These are phyloP conservation scores for Cenchrus americanus DNA, from an alignment of 176 grass and related monocot species.

Conservation along the genomic window DNA sequence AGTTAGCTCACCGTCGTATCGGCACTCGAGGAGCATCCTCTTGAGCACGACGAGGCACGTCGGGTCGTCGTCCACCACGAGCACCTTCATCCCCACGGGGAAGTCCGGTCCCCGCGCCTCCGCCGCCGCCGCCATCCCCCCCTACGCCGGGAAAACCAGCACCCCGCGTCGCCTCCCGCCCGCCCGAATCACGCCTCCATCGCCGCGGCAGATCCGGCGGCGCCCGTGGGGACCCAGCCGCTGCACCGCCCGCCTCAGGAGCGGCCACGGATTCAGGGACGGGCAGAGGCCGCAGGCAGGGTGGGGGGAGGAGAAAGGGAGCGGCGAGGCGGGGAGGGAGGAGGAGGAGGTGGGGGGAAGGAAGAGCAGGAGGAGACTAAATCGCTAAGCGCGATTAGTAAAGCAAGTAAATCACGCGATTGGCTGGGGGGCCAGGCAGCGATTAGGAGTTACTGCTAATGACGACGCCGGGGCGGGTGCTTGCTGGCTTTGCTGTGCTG, in stretches of 20 bases:
- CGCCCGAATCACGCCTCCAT: conserved; percentile 42
- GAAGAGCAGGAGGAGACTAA: conserved; percentile 38
- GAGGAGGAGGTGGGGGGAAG: neutral
- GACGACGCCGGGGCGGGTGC: conserved; percentile 17
- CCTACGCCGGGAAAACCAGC: neutral
- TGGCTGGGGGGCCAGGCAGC: neutral
- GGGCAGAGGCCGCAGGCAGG: neutral
- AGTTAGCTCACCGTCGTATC: conserved; percentile 71
- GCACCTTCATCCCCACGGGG: conserved; percentile 88
- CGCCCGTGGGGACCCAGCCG: neutral
- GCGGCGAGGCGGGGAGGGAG: neutral
- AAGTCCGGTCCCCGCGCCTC: conserved; percentile 61
- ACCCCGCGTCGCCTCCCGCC: neutral
- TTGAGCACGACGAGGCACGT: conserved; percentile 79
- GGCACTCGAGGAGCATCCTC: conserved; percentile 76
- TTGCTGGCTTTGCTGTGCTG: neutral
- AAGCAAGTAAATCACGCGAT: conserved; percentile 57
- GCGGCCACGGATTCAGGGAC: conserved; percentile 26
- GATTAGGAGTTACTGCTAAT: conserved; percentile 48
- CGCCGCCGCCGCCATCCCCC: conserved; percentile 47
- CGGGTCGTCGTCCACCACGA: conserved; percentile 91
- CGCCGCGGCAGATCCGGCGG: conserved; percentile 48
- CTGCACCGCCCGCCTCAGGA: conserved; percentile 1
- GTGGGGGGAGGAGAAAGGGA: conserved; percentile 17
- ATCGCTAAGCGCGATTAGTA: conserved; percentile 65